Base-by-base conservation (phyloP, 441 rosid species). In the Erysimum cheiri region DNA sequence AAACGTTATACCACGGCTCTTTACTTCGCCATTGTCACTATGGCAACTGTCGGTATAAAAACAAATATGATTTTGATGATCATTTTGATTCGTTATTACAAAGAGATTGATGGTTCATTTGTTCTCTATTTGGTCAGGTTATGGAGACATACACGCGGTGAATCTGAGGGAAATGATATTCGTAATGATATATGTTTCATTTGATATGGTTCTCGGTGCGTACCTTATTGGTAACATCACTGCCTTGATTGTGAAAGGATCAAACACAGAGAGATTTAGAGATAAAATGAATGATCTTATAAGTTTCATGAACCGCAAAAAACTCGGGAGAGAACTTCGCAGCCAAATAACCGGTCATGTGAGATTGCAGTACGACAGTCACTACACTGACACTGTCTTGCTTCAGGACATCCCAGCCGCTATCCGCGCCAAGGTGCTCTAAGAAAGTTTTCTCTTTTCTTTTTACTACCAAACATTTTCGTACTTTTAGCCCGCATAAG, bases 61-160 rank as follows among this genome's bases (percentile, higher is more conserved):
- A 39, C 19, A 12, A 41, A 17, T 13, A 32, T 6, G 3, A 31
- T 32, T 13, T 40, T 41, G 3, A 43, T 50, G 33, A 22, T 26
- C 36, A 24, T 41, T 19, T 39, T 69, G 6, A 36, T 41, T 39
- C 14, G 35, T 31, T 39, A 32, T 28, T 17, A 52, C 17, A 44
- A 58, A 58, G 37, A 50, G 5, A 24, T 6, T 53, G 63, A 50
- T 73, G 12, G 53, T 7, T 8, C 4, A 13, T 6, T 61, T 13
- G 75, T 60, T 14, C 50, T 28, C 22, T 12, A n/a, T n/a, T n/a
- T n/a, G n/a, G n/a, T 43, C 84, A 95, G 99, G 99, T 19, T 95
- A 95, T 81, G 99, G 99, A 85, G 99, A 95, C 47, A 85, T 95
- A 75, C 99, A 92, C 55, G 99, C 99, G 3, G 98, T 95, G 66